These are phyloP conservation scores for Clavispora phyllophila DNA, from an alignment of 805 yeast species.

Conservation along the genomic window DNA sequence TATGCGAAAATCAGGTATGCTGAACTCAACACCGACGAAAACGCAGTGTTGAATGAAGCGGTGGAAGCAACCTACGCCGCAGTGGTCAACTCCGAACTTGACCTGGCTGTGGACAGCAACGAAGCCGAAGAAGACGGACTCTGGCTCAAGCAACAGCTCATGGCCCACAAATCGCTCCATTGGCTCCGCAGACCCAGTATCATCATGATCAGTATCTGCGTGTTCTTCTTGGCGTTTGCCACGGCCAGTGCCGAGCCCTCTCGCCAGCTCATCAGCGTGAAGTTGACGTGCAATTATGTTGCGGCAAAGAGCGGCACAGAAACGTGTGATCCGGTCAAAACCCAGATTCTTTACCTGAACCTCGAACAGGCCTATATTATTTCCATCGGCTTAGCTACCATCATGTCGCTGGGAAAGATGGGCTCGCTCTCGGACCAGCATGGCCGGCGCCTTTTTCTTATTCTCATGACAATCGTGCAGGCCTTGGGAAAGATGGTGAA, in stretches of 20 bases:
- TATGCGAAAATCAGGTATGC: constrained; percentile 4
- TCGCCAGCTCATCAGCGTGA: constrained; percentile 32
- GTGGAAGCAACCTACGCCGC: constrained; percentile 38
- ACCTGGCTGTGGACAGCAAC: constrained; percentile 3
- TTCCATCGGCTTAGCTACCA: constrained; percentile 39
- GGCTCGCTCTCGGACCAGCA: constrained; percentile 33
- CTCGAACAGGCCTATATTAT: constrained; percentile 44
- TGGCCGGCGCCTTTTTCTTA: constrained; percentile 30
- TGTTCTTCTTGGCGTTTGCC: constrained; percentile 42
- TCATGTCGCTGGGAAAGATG: constrained; percentile 53
- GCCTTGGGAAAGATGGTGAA: constrained; percentile 19
- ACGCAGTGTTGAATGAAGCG: constrained; percentile 23
- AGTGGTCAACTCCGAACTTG: constrained; percentile 32
- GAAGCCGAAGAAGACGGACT: constrained; percentile 37
- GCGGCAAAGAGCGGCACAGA: constrained; percentile 8
- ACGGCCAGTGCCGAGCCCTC: constrained; percentile 33
- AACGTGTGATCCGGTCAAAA: constrained; percentile 27
- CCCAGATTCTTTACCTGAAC: constrained; percentile 41
- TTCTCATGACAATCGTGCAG: constrained; percentile 14
- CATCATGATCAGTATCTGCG: constrained; percentile 39
- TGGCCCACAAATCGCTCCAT: constrained; percentile 35
- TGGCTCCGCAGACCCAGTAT: constrained; percentile 60
- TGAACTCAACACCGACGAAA: constrained; percentile 6
- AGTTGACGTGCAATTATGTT: constrained; percentile 25
- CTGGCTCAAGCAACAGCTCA: constrained; percentile 47